Conservation (phyloP, 106 monocot species). For the Cymbidium sinense region DNA sequence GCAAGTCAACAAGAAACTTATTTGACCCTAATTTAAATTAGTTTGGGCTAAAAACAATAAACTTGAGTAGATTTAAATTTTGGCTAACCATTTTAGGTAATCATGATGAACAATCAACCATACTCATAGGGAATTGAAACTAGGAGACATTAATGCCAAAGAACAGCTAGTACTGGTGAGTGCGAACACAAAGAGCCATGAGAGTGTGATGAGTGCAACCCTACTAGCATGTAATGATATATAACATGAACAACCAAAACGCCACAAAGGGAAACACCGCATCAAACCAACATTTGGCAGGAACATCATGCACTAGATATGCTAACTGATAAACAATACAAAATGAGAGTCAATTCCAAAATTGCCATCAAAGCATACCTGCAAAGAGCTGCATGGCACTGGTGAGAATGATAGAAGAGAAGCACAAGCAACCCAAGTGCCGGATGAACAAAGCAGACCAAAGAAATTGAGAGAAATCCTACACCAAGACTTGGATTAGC, state of each 20-base stretch:
- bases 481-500: conserved; percentile 54
- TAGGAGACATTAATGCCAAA: no score
- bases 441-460: conserved; percentile 90
- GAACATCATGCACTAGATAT: background rate
- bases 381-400: conserved; percentile 73
- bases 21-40: no score
- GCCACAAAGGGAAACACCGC: background rate
- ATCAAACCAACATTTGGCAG: background rate
- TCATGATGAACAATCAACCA: no score
- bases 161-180: no score
- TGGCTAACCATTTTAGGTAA: no score
- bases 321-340: background rate
- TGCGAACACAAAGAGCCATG: no score
- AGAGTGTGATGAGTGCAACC: no score
- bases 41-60: no score
- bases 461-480: conserved; percentile 53
- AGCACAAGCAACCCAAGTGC: conserved; percentile 72
- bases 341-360: background rate
- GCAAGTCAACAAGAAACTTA: no score
- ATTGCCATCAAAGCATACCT: conserved; percentile 39
- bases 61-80: no score
- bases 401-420: conserved; percentile 64
- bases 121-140: no score
- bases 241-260: background rate
- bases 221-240: no score